A percentile compares a stretch with the other conserved stretches of the same genome.
These are phyloP conservation scores for Craspedostauros australis DNA, from an alignment of 108 stramenopile species.

Conservation along the genomic window DNA sequence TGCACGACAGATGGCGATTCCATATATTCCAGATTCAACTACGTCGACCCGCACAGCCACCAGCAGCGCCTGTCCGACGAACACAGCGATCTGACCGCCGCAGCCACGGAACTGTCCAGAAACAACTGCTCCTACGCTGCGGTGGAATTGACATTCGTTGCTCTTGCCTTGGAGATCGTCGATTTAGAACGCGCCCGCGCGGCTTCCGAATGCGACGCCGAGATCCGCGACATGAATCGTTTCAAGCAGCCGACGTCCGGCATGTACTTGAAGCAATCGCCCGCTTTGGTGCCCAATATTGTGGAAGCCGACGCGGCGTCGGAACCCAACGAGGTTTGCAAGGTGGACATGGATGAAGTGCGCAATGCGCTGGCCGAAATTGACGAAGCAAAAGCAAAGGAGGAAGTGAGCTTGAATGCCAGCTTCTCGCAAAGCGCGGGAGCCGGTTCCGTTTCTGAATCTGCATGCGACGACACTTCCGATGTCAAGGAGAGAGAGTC, in stretches of 20 bases:
- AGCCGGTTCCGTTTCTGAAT: too few species aligned
- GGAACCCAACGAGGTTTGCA: too few species aligned
- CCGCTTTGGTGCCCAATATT: neutral
- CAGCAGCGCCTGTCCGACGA: neutral
- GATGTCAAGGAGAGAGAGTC: too few species aligned
- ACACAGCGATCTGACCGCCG: neutral
- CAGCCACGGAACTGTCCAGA: too few species aligned
- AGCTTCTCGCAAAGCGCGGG: too few species aligned
- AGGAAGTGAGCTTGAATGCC: too few species aligned
- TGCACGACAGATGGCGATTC: constrained; percentile 31
- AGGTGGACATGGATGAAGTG: too few species aligned
- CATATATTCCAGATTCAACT: constrained; percentile 37
- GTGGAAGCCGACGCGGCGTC: neutral
- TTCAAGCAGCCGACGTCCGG: constrained; percentile 13
- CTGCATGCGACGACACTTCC: too few species aligned
- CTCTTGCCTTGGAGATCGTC: constrained; percentile 30
- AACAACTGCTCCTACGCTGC: neutral
- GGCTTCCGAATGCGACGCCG: constrained; percentile 11
- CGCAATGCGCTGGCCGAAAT: too few species aligned
- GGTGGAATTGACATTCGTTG: constrained; percentile 13
- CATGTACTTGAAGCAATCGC: constrained; percentile 23
- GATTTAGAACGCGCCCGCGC: constrained; percentile 17
- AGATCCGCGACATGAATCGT: constrained; percentile 5
- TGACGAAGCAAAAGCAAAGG: too few species aligned
- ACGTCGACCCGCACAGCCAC: constrained; percentile 28